Evolutionary conservation across 2,329 filamentous ascomycete species (phyloP).

Genomic region (Penicillium hordei): DNA sequence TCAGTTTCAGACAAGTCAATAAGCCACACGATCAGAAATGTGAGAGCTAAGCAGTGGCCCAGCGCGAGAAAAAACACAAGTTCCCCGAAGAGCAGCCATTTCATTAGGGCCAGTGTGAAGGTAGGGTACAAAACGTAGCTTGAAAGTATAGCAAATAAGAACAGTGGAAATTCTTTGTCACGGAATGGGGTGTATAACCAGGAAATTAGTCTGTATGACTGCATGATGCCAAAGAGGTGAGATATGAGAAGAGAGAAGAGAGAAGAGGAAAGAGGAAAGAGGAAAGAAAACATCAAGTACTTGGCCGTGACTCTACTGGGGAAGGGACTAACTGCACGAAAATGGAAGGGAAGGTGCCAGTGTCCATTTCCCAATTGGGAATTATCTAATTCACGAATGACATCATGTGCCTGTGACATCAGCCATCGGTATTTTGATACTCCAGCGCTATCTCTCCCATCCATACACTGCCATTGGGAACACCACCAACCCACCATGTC

Average conservation of each 20-base stretch:
- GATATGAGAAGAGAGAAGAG: too few relatives aligned
- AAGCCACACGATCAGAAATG: not conserved
- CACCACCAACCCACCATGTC: conserved; percentile 22
- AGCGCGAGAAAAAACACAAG: not conserved
- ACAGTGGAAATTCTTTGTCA: not conserved
- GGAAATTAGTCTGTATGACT: not conserved
- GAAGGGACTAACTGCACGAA: not conserved
- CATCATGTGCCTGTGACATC: conserved; percentile 4
- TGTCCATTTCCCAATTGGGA: not conserved
- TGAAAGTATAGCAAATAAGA: not conserved
- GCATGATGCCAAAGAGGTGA: not conserved
- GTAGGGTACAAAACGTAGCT: not conserved
- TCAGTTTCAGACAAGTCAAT: not conserved
- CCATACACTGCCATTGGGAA: not conserved
- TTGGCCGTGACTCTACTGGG: too few relatives aligned
- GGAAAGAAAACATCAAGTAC: not conserved
- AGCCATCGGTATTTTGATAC: not conserved
- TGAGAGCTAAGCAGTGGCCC: not conserved
- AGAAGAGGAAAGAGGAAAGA: too few relatives aligned
- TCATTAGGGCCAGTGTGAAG: not conserved
- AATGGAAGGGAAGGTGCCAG: not conserved
- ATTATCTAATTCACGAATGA: not conserved
- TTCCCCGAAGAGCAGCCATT: not conserved
- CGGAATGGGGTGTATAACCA: not conserved
- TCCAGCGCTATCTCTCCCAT: not conserved